phyloP scores from a whole-genome alignment of 257 asterid species.

The Buddleja alternifolia region DNA sequence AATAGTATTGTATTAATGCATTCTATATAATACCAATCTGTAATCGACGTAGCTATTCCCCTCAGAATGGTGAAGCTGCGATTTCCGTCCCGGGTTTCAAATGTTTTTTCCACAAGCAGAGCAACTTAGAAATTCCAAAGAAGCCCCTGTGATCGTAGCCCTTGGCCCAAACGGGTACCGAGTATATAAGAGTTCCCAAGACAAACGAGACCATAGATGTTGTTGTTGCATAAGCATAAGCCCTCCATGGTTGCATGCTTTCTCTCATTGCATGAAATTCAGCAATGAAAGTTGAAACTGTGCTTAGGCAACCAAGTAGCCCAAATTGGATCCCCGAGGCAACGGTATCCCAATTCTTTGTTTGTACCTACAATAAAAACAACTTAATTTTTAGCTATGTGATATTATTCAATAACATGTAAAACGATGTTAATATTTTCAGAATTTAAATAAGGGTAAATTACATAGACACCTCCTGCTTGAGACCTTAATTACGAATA shows the following conservation, averaged over 20 bases:
- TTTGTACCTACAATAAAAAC: constrained; percentile 45
- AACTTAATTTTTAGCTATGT: not conserved
- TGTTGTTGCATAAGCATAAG: constrained; percentile 56
- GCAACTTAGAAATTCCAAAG: too few relatives aligned
- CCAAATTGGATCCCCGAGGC: constrained; percentile 76
- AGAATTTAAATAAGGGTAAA: not conserved
- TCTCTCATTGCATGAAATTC: constrained; percentile 80
- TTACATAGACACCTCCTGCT: too few relatives aligned
- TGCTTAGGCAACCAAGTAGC: constrained; percentile 84
- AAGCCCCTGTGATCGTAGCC: constrained; percentile 37
- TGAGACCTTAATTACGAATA: too few relatives aligned
- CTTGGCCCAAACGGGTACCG: constrained; percentile 62
- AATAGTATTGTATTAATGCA: too few relatives aligned
- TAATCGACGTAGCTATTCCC: too few relatives aligned
- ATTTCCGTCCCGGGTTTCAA: too few relatives aligned
- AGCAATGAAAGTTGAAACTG: constrained; percentile 80
- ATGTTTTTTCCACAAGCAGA: too few relatives aligned
- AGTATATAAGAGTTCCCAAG: constrained; percentile 71
- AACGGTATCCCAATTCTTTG: constrained; percentile 44
- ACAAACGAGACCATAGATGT: constrained; percentile 53
- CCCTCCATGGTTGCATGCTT: constrained; percentile 68
- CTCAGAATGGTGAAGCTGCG: too few relatives aligned
- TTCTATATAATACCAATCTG: too few relatives aligned
- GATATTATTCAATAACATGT: not conserved
- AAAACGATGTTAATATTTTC: not conserved